Evolutionary conservation across 345 rosid species (phyloP).

Genomic region (Populus simonii): DNA sequence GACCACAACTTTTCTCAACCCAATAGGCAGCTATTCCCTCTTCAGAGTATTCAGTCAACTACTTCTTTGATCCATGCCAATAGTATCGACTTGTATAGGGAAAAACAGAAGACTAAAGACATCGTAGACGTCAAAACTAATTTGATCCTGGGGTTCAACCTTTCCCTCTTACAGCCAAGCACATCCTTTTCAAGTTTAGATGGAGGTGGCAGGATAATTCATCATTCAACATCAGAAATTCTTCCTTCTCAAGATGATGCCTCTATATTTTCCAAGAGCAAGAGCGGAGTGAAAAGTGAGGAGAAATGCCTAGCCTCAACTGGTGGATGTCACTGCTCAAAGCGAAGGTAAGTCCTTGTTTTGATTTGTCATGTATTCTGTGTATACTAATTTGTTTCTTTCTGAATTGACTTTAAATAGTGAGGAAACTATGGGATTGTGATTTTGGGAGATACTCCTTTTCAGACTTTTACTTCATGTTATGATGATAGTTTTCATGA

Average conservation of each 20-base stretch:
- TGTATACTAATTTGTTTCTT: not conserved
- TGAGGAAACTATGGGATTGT: too few relatives aligned
- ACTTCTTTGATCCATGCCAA: slow-evolving; percentile 2
- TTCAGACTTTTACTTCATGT: not conserved
- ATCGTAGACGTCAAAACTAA: slow-evolving; percentile 3
- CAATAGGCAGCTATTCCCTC: slow-evolving; percentile 8
- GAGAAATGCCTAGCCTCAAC: slow-evolving; percentile 25
- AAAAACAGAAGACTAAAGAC: not conserved
- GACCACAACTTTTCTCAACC: slow-evolving; percentile 2
- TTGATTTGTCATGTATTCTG: not conserved
- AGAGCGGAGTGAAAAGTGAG: slow-evolving; percentile 1
- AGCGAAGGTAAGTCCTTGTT: slow-evolving; percentile 21
- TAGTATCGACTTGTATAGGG: not conserved
- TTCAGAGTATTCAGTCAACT: slow-evolving; percentile 9
- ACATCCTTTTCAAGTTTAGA: not conserved
- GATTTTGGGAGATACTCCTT: not conserved
- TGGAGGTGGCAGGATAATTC: not conserved
- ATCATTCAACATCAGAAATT: slow-evolving; percentile 20
- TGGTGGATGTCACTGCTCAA: slow-evolving; percentile 33
- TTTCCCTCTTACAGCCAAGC: slow-evolving; percentile 8
- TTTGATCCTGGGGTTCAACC: not conserved
- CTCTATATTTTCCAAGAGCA: slow-evolving; percentile 8
- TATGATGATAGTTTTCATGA: too few relatives aligned
- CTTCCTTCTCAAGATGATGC: slow-evolving; percentile 12
- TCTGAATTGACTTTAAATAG: not conserved